A percentile compares a stretch with the other conserved stretches of the same genome.
Evolutionary conservation across 1,284 basidiomycete genomes (phyloP).

Genomic region (Heterobasidion annosum): DNA sequence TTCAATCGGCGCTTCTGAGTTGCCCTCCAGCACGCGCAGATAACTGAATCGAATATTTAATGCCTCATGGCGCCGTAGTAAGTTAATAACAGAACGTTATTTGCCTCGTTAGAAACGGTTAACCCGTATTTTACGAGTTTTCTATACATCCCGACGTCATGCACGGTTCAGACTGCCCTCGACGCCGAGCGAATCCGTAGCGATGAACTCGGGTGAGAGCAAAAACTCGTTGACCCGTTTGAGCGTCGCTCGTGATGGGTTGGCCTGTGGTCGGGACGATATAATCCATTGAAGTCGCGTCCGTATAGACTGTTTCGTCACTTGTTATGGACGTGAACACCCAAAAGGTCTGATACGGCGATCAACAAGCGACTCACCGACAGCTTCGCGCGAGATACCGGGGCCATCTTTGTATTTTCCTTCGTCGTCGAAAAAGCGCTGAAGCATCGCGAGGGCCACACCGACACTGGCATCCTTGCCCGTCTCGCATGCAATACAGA

Average conservation of each 20-base stretch:
- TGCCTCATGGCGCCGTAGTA: neutral
- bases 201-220: slow-evolving; percentile 25
- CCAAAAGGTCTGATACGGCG: neutral
- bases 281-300: slow-evolving; percentile 79
- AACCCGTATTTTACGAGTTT: no score
- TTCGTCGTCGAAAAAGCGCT: slow-evolving; percentile 46
- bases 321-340: slow-evolving; percentile 4
- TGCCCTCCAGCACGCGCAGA: no score
- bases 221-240: slow-evolving; percentile 76
- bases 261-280: slow-evolving; percentile 56
- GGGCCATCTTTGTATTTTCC: slow-evolving; percentile 21
- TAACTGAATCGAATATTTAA: no score
- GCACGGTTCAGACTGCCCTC: no score
- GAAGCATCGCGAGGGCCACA: slow-evolving; percentile 46
- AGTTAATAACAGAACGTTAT: no score
- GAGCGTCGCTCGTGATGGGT: slow-evolving; percentile 68
- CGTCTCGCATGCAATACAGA: slow-evolving; percentile 48
- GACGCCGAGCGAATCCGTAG: no score
- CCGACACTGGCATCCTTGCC: slow-evolving; percentile 60
- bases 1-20: no score
- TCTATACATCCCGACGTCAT: no score
- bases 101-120: no score
- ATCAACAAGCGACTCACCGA: neutral
- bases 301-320: slow-evolving; percentile 51
- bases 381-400: neutral